Base-by-base conservation (phyloP, 192 early-diverging fungal species). In the Dispira parvispora region DNA sequence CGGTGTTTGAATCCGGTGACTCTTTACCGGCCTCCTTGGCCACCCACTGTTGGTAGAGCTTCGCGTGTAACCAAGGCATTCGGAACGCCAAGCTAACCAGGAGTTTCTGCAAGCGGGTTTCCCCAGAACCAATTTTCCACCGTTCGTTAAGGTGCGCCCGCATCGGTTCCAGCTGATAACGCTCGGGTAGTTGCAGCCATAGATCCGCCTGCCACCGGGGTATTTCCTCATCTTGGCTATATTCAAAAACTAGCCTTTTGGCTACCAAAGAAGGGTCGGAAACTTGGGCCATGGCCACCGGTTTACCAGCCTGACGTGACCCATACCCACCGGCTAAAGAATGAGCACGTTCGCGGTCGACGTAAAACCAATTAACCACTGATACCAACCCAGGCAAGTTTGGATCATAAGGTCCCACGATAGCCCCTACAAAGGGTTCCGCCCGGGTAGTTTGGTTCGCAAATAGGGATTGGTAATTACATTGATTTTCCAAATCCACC, bases 401-500 rank as follows among this genome's bases (percentile, higher is more conserved):
- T 0, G 84, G 85, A 68, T 91, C 86, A 57, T 91, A 95, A 10
- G 92, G 92, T 9, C 87, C 87, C 27, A 92, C 82, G 64, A 94
- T 94, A 4, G 88, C 91, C 16, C 91, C 91, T 1, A 94, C 86
- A 81, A 94, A 94, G 0, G 91, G 91, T 62, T 84, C 68, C 62
- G 75, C 46, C 23, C 66, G 25, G 73, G 70, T 72, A 53, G 63
- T 66, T 52, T 69, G 78, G 50, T 88, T 81, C 45, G 82, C 73
- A 66, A 88, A 93, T 11, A 90, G 76, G 42, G 68, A 71, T 69
- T 95, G 92, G 53, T 95, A 91, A 14, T 82, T 86, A 8, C 78
- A 78, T 70, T 95, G 92, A 66, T 92, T 95, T 62, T 89, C 81
- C 65, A 94, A 79, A 68, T 95, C 92, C 27, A 93, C 82, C n/a